These are phyloP conservation scores for Trichoderma orchidacearum DNA, from an alignment of 495 filamentous ascomycete species.

Conservation along the genomic window DNA sequence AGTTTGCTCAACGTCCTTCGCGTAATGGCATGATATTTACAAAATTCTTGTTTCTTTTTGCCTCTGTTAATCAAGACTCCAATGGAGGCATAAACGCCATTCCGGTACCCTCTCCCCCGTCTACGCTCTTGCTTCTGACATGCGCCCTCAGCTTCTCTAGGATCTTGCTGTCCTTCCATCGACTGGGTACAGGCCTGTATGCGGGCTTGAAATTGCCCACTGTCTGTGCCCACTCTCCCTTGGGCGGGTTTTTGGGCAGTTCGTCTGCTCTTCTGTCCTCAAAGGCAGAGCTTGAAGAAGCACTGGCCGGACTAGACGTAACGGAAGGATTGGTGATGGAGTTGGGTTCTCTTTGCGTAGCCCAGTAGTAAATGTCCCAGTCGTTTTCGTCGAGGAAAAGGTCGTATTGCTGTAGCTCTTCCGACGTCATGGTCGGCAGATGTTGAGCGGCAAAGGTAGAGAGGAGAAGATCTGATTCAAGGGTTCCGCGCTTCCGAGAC, in stretches of 20 bases:
- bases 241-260: constrained; percentile 10
- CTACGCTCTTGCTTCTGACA: constrained; percentile 34
- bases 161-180: constrained; percentile 77
- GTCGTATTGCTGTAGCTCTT: constrained; percentile 76
- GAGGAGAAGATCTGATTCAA: constrained; percentile 89
- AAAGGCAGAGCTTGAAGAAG: constrained; percentile 12
- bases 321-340: constrained; percentile 1
- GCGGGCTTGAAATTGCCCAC: constrained; percentile 88
- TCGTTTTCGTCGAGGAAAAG: constrained; percentile 96
- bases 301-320: constrained; percentile 17
- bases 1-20: too few species aligned
- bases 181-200: constrained; percentile 72
- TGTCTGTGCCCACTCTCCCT: constrained; percentile 93
- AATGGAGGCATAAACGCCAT: constrained; percentile 37
- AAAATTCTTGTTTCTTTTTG: neutral
- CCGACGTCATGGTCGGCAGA: constrained; percentile 54
- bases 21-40: too few species aligned
- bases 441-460: constrained; percentile 84
- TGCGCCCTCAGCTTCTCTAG: constrained; percentile 64
- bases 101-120: constrained; percentile 12
- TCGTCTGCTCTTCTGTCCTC: constrained; percentile 9
- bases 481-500: constrained; percentile 89
- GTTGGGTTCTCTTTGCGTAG: constrained; percentile 68
- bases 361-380: constrained; percentile 99
- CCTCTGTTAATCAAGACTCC: constrained; percentile 5